A percentile compares a stretch with the other conserved stretches of the same genome.
phyloP scores from a whole-genome alignment of 257 asterid genomes.

The Thymus quinquecostatus region DNA sequence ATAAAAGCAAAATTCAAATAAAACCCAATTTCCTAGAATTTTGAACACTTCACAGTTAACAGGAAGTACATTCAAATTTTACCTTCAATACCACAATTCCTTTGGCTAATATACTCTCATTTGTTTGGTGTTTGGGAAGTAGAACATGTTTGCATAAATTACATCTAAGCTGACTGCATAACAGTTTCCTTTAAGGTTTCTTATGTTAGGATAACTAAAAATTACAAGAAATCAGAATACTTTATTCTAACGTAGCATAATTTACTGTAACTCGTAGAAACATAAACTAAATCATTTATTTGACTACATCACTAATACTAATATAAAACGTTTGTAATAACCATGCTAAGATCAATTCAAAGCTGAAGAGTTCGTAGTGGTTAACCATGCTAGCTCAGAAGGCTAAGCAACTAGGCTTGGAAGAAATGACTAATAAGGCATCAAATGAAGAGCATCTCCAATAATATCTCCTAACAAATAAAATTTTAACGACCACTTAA shows the following conservation, averaged over 20 bases:
- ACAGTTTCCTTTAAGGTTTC: not conserved
- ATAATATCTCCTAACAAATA: not conserved
- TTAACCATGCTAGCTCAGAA: not conserved
- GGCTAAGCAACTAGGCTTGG: not conserved
- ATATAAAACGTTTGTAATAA: not conserved
- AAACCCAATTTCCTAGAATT: not conserved
- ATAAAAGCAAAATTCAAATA: not conserved
- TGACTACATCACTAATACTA: not conserved
- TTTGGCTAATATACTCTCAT: not conserved
- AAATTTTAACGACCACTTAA: constrained; percentile 5
- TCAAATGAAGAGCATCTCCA: not conserved
- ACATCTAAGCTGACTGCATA: not conserved
- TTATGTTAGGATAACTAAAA: not conserved
- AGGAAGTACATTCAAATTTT: not conserved
- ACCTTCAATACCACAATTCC: no score
- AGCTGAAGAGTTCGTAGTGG: not conserved
- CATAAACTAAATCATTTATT: not conserved
- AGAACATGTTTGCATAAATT: not conserved
- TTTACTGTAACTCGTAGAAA: not conserved
- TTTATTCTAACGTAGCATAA: not conserved
- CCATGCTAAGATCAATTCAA: constrained; percentile 10
- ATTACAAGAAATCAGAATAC: not conserved
- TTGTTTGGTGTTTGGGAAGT: not conserved
- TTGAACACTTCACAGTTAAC: not conserved
- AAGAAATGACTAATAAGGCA: not conserved